Evolutionary conservation across 202 grass and related monocot genomes (phyloP), one percentile per base, ranked within the genome.

Genomic region (Sporobolus alterniflorus): DNA sequence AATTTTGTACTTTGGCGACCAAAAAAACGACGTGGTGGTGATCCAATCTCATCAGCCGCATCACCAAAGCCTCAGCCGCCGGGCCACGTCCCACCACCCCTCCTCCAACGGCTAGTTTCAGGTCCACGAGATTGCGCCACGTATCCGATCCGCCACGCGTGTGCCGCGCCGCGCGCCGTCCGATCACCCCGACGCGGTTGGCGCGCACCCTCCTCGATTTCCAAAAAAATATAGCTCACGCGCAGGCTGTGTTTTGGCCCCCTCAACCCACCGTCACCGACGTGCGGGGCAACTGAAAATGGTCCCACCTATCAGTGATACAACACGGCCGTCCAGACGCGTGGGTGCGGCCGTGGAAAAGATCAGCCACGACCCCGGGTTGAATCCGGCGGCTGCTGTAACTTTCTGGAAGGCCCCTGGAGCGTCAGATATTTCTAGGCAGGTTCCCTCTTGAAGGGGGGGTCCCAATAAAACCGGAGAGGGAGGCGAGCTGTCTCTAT

Each of bases 71-170:
- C 13, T 2, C 0, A 10, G 48, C 48, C 49, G 64, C 49, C 49
- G 47, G 36, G 60, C 62, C 89, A 83, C 71, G 55, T 42, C 48
- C 49, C 43, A 12, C 20, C 46, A 9, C 67, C 49, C 18, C 1
- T 7, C 39, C 34, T n/a, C 78, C 76, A 98, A 98, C 96, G 92
- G 96, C 96, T 98, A 93, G 78, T 91, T 87, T 9, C 50, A 0
- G 17, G 3, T 1, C 14, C 1, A 3, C 8, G 0, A 6, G 92
- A 98, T 93, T n/a, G 2, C 15, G 72, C 90, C 94, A 88, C 95
- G 92, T 95, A 73, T 66, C 63, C 55, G 1, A 17, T 6, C 31
- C 0, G 12, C 61, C 81, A 81, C 84, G 52, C 77, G 82, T 42
- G 9, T 1, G 51, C 18, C 2, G 0, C 5, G 0, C 34, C 29